Evolutionary conservation across 1,139 yeast species (phyloP).

Genomic region (Debaryomyces subglobosus): DNA sequence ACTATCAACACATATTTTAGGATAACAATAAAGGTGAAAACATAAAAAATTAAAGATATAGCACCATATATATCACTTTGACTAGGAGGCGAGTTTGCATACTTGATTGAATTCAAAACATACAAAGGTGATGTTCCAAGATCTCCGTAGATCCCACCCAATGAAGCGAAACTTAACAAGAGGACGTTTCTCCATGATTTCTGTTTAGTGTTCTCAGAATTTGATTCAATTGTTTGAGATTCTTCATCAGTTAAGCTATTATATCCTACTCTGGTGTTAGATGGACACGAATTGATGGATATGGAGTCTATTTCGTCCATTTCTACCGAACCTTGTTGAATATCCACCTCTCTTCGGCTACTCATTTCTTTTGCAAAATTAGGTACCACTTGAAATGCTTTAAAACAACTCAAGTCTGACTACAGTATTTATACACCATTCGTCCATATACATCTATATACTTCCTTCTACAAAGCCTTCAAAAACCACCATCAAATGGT

Average conservation of each 20-base stretch:
- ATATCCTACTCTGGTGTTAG: not conserved
- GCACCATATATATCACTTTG: slow-evolving; percentile 52
- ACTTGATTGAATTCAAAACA: slow-evolving; percentile 49
- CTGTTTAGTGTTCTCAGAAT: slow-evolving; percentile 11
- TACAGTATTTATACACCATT: not conserved
- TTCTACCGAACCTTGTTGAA: not conserved
- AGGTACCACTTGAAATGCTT: not conserved
- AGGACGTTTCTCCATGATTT: slow-evolving; percentile 28
- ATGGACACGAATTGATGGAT: not conserved
- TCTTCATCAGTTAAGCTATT: slow-evolving; percentile 9
- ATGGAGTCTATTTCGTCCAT: not conserved
- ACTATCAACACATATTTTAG: slow-evolving; percentile 54
- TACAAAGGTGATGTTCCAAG: slow-evolving; percentile 64
- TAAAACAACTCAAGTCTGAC: not conserved
- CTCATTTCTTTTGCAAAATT: not conserved
- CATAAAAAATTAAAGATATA: slow-evolving; percentile 55
- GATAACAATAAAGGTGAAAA: slow-evolving; percentile 55
- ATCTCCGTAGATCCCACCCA: slow-evolving; percentile 66
- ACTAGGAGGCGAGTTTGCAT: slow-evolving; percentile 31
- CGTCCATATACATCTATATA: not conserved
- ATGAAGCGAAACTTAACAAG: slow-evolving; percentile 36
- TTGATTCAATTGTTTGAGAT: not conserved
- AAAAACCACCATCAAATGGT: not conserved
- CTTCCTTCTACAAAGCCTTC: not conserved
- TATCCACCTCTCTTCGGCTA: not conserved